Base-by-base conservation (phyloP, 2,329 filamentous ascomycete genomes). In the Harringtonia lauricola region DNA sequence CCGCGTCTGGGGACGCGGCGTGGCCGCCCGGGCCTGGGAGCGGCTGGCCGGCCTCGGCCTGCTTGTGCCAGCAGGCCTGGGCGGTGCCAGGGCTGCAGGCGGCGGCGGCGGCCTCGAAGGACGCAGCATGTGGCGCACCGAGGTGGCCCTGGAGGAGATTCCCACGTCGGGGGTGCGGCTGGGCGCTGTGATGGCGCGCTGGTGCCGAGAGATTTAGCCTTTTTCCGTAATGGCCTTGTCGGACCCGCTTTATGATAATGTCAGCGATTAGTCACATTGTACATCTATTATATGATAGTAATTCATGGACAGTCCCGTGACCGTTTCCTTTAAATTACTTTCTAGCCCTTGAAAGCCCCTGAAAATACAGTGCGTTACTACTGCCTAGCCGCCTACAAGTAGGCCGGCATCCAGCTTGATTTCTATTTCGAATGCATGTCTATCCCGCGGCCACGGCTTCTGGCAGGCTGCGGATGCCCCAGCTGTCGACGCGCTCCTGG, bases 121-220 rank as follows among this genome's bases (percentile, higher is more conserved):
- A 45, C 76, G 75, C 59, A 49, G 50, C 36, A 83, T 83, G 80
- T 83, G 81, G 67, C 80, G 79, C 62, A 74, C 83, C 29, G 86
- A 92, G 59, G 78, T 92, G 26, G 74, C 74, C 39, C 64, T 92
- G 44, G 83, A 89, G 59, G 86, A 94, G 68, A 85, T 92, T 54
- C 77, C 79, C 2, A 64, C 68, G 21, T 75, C 70, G 14, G 48
- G 48, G 3, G 74, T 78, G 42, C 74, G 73, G 56, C 58, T 82
- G 40, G 72, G 69, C 44, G 64, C 65, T 4, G 73, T 79, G 22
- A 63, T 86, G 67, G 72, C 71, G 30, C 79, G 76, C 56, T 92
- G 86, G 86, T 92, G 86, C 65, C 73, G 69, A 58, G 83, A 87
- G 65, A 81, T 89, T 48, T 79, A n/a, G 30, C 30, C 5, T n/a